Evolutionary conservation across 2,329 filamentous ascomycete species (phyloP), one percentile per base, ranked within the genome.

Genomic region (Fusarium sp.): DNA sequence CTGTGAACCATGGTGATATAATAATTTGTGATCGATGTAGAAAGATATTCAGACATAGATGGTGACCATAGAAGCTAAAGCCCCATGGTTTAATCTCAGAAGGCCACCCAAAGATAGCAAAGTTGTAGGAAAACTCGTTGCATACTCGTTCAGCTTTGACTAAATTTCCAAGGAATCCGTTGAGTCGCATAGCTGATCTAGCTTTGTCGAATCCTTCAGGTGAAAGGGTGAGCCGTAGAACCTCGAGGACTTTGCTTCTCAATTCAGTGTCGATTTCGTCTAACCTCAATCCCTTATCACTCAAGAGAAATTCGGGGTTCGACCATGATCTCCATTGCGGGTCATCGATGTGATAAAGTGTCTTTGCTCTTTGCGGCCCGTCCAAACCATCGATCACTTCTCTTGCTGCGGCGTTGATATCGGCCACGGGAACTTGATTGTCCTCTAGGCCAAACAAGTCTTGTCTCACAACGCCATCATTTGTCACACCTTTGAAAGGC

Each of bases 41-140:
- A 74, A 94, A 90, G 23, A 91, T 83, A 70, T 88, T 89, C 10
- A 94, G 83, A 69, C 90, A 93, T 11, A 94, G 83, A 70, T 95
- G 92, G 76, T 95, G 91, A 20, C 92, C 92, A 78, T 93, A 95
- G 71, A 93, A 87, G 0, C 87, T 86, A 78, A 87, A 91, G 4
- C 91, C 91, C 91, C 91, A 94, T 0, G 90, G 88, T 12, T 78
- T 68, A 0, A 80, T 80, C 0, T 78, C 73, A 0, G 86, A 88
- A 0, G 89, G 89, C 14, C 76, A 77, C 12, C 90, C 90, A 73
- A 93, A 93, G 10, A 93, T 87, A 36, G 88, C 85, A 66, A 93
- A 90, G 78, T 93, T 93, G 83, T 94, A 94, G 4, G 88, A 91
- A 78, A 85, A 87, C 75, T 92, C 87, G 78, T 93, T 93, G 84